phyloP scores from a whole-genome alignment of 768 basidiomycete species.

The Suillus variegatus region DNA sequence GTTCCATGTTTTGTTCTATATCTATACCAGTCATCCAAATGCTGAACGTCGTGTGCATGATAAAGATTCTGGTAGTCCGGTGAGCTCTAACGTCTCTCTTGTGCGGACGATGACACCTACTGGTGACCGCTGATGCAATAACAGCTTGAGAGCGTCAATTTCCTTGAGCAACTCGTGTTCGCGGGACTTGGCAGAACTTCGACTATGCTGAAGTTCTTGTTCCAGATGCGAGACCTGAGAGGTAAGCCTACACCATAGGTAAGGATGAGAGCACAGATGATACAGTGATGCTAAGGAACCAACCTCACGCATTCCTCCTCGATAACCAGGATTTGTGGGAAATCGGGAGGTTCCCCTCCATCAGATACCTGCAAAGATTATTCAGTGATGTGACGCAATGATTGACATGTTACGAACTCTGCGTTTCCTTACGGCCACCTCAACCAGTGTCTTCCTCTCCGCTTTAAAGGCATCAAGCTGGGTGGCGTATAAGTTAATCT shows the following conservation, averaged over 20 bases:
- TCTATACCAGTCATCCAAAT: constrained; percentile 36
- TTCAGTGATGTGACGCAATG: neutral
- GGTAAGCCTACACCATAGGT: constrained; percentile 27
- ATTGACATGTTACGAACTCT: constrained; percentile 18
- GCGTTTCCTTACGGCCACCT: constrained; percentile 21
- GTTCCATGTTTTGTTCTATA: constrained; percentile 50
- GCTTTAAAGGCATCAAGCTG: constrained; percentile 38
- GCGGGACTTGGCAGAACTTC: constrained; percentile 24
- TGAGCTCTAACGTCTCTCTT: neutral
- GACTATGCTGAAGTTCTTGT: constrained; percentile 30
- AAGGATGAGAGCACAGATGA: neutral
- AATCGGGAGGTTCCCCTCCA: constrained; percentile 10
- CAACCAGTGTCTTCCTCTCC: constrained; percentile 36
- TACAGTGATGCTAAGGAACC: constrained; percentile 2
- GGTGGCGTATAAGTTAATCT: constrained; percentile 36
- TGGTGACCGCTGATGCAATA: constrained; percentile 7
- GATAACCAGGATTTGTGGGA: constrained; percentile 27
- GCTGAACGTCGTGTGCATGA: constrained; percentile 15
- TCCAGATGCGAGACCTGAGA: constrained; percentile 29
- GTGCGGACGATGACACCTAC: constrained; percentile 3
- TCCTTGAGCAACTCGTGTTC: constrained; percentile 37
- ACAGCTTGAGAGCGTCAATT: constrained; percentile 22
- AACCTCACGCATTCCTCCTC: constrained; percentile 41
- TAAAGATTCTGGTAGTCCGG: constrained; percentile 10
- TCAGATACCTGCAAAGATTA: neutral